Conservation (phyloP, 1,284 basidiomycete genomes). For the Phylloboletellus chloephorus region DNA sequence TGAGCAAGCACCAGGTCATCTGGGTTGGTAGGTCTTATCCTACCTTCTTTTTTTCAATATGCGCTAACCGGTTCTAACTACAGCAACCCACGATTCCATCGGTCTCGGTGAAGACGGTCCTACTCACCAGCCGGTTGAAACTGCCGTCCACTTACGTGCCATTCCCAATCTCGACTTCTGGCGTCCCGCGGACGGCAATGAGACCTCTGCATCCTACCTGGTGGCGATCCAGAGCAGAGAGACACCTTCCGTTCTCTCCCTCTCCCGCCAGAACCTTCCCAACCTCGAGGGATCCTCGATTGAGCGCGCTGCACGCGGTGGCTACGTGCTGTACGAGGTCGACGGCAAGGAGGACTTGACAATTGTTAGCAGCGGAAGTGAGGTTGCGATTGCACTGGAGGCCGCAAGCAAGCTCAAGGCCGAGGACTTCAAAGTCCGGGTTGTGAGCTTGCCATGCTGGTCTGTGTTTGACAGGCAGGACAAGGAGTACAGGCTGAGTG, state of each 20-base stretch:
- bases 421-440: constrained; percentile 74
- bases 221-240: constrained; percentile 67
- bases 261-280: constrained; percentile 89
- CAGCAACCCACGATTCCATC: constrained; percentile 85
- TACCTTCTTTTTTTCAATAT: not conserved
- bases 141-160: constrained; percentile 81
- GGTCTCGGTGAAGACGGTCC: constrained; percentile 95
- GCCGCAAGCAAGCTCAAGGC: constrained; percentile 74
- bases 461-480: constrained; percentile 84
- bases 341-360: constrained; percentile 70
- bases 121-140: constrained; percentile 94
- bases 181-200: constrained; percentile 92
- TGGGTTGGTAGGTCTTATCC: constrained; percentile 68
- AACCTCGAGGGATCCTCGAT: constrained; percentile 87
- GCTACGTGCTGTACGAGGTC: constrained; percentile 85
- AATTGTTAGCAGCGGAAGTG: constrained; percentile 84
- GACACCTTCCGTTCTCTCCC: constrained; percentile 84
- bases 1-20: constrained; percentile 86
- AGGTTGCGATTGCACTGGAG: constrained; percentile 82
- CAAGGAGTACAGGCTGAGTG: constrained; percentile 75
- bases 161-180: constrained; percentile 89
- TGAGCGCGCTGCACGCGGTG: constrained; percentile 80
- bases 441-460: constrained; percentile 90
- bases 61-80: constrained; percentile 6
- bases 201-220: constrained; percentile 87